Evolutionary conservation across 1,139 yeast species (phyloP).

Genomic region (Nakaseomyces glabratus): DNA sequence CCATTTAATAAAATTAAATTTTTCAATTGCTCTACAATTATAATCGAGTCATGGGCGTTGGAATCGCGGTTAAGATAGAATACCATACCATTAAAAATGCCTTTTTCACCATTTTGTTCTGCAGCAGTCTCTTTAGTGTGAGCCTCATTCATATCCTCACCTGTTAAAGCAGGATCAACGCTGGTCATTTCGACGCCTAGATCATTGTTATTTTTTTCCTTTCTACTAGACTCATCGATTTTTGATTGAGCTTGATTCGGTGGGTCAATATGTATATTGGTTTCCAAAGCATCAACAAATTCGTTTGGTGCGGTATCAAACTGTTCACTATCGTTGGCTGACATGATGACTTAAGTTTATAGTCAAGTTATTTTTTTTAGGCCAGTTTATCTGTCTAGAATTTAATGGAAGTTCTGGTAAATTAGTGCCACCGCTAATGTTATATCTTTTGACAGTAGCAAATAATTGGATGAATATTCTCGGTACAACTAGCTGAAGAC

Average conservation of each 20-base stretch:
- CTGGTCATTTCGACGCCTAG: slow-evolving; percentile 3
- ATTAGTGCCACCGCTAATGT: too few species aligned
- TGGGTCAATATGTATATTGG: slow-evolving; percentile 5
- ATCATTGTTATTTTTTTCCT: too few species aligned
- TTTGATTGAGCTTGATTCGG: slow-evolving; percentile 2
- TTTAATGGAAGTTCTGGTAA: too few species aligned
- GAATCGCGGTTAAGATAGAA: slow-evolving; percentile 24
- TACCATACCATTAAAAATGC: slow-evolving; percentile 18
- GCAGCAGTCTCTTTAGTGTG: not conserved
- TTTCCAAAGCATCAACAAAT: slow-evolving; percentile 19
- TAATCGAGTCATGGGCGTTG: slow-evolving; percentile 15
- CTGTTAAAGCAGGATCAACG: not conserved
- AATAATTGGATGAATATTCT: too few species aligned
- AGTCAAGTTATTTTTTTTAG: too few species aligned
- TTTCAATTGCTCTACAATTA: slow-evolving; percentile 12
- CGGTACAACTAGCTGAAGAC: too few species aligned
- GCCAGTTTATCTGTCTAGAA: too few species aligned
- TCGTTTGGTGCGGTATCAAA: slow-evolving; percentile 22
- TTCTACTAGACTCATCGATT: slow-evolving; percentile 6
- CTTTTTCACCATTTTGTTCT: slow-evolving; percentile 1
- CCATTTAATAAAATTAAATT: slow-evolving; percentile 12
- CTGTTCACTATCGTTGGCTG: slow-evolving; percentile 10
- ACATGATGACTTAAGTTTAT: too few species aligned
- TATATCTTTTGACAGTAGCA: too few species aligned
- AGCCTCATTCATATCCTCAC: not conserved